phyloP scores from a whole-genome alignment of 2,329 filamentous ascomycete species.

The Chlorencoelia australis region DNA sequence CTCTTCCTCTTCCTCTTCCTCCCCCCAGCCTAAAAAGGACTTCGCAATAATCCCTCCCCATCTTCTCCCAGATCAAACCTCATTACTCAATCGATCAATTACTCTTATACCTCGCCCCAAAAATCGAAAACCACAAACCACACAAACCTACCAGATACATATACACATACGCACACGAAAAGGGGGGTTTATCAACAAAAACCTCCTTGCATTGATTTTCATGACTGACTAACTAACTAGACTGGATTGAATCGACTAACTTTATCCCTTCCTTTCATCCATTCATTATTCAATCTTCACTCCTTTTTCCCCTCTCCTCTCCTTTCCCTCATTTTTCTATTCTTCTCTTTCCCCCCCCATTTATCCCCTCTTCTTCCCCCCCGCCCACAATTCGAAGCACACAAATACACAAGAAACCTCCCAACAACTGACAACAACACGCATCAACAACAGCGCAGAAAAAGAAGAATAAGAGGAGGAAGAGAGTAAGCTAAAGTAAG shows the following conservation, averaged over 20 bases:
- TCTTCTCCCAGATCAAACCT: too few species aligned
- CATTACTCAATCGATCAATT: too few species aligned
- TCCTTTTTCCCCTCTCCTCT: neutral
- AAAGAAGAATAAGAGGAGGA: too few species aligned
- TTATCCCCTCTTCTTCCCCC: neutral
- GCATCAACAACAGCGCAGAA: too few species aligned
- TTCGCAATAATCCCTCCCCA: too few species aligned
- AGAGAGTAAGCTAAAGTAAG: too few species aligned
- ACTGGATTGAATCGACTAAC: neutral
- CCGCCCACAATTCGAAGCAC: too few species aligned
- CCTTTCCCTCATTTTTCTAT: neutral
- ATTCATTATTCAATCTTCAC: neutral
- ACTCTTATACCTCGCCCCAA: too few species aligned
- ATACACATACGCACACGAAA: neutral
- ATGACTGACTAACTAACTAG: constrained; percentile 6
- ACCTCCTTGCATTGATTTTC: constrained; percentile 7
- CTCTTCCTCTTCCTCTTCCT: too few species aligned
- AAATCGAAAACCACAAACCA: neutral
- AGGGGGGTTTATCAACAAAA: constrained; percentile 4
- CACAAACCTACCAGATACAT: neutral
- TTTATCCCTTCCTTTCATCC: neutral
- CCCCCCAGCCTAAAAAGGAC: too few species aligned
- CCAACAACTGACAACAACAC: too few species aligned
- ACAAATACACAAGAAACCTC: too few species aligned
- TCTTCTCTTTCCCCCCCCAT: neutral